Evolutionary conservation across 106 monocot genomes (phyloP).

Genomic region (Agapanthus africanus): DNA sequence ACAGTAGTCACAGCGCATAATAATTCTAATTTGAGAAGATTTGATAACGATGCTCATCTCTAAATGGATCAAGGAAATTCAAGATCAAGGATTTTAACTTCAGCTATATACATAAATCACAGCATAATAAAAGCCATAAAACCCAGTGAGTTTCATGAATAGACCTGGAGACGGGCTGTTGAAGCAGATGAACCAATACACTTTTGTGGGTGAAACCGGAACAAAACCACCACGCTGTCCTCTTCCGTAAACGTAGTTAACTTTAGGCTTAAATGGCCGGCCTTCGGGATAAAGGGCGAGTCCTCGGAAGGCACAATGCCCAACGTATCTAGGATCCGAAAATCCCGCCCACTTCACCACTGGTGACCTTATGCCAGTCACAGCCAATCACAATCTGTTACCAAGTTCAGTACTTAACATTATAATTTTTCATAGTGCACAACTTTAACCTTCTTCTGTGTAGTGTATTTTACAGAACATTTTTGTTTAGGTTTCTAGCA

Average conservation of each 20-base stretch:
- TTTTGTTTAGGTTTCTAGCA: too few species aligned
- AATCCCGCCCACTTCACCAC: slow-evolving; percentile 96
- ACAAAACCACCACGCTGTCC: slow-evolving; percentile 76
- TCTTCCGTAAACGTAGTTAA: slow-evolving; percentile 77
- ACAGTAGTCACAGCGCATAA: too few species aligned
- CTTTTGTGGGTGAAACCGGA: slow-evolving; percentile 71
- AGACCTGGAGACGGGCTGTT: slow-evolving; percentile 72
- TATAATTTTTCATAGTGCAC: too few species aligned
- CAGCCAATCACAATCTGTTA: slow-evolving; percentile 82
- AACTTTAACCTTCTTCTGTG: too few species aligned
- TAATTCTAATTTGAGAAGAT: too few species aligned
- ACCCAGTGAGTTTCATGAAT: neutral
- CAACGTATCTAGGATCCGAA: slow-evolving; percentile 75
- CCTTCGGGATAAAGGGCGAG: slow-evolving; percentile 71
- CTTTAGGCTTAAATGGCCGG: slow-evolving; percentile 57
- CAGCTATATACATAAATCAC: neutral
- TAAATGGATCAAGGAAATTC: neutral
- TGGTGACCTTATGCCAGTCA: slow-evolving; percentile 76
- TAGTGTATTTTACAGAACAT: too few species aligned
- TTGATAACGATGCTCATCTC: too few species aligned
- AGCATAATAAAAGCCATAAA: neutral
- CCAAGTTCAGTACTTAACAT: too few species aligned
- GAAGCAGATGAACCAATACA: slow-evolving; percentile 98
- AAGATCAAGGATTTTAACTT: neutral
- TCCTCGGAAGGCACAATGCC: slow-evolving; percentile 87